Base-by-base conservation (phyloP, 306 rosid species). In the Oemleria cerasiformis region DNA sequence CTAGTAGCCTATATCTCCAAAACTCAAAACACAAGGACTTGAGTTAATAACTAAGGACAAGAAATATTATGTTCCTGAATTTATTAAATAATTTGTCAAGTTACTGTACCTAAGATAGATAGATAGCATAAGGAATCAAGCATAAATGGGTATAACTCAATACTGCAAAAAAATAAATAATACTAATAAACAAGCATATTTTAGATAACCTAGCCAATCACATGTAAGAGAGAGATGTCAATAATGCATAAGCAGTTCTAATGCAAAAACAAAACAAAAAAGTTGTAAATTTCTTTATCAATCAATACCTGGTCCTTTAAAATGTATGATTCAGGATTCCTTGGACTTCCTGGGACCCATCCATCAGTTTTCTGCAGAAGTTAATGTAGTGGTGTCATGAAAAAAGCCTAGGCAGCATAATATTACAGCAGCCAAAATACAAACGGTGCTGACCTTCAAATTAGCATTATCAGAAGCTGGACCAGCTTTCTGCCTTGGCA, bases 271-370 rank as follows among this genome's bases (percentile, higher is more conserved):
- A 1, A 30, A 1, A 30, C n/a, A 17, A 54, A 47, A 36, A 6
- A 9, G 17, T 12, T 38, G 9, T 0, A 65, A 49, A 17, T 49
- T 10, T 59, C 20, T 9, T 41, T 8, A 5, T 38, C 50, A 77
- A 79, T 48, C 4, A 34, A 17, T 71, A 86, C 90, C 90, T 86
- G 90, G 63, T 92, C 97, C 77, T 87, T 89, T 51, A 92, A 78
- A 78, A 78, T 80, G 80, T 92, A 92, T 40, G 87, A 21, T 77
- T 92, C 96, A 41, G 89, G 98, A 82, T 92, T 92, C 86, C 98
- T 83, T 39, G 88, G 63, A 73, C 75, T 81, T 73, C 98, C 98
- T 45, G 98, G 95, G 61, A 80, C 78, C 98, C 98, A 90, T 53
- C 39, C 67, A 34, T 74, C 83, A 40, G 38, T 44, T 81, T 68